Conservation (phyloP, 169 alveolate genomes). For the Eimeria zaria region DNA sequence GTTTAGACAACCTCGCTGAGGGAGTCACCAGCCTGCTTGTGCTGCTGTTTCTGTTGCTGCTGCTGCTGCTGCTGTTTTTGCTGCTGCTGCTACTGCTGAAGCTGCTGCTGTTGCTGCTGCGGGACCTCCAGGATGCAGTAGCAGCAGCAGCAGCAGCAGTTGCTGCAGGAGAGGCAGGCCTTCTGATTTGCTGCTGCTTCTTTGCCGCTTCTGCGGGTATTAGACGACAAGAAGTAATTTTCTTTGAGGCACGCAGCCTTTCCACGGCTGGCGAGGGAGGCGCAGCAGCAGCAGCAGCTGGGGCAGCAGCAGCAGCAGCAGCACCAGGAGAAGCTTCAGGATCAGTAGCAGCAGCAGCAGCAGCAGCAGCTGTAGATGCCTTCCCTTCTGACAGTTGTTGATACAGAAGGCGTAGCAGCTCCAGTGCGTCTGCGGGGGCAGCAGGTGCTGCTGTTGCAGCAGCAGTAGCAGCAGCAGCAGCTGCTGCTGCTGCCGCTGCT, state of each 20-base stretch:
- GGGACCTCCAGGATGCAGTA: no score
- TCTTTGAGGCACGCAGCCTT: not conserved
- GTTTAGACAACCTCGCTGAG: no score
- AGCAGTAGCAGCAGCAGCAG: not conserved
- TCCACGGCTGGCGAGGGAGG: not conserved
- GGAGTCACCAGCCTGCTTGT: not conserved
- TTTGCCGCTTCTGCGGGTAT: not conserved
- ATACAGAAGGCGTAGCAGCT: not conserved
- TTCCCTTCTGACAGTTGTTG: not conserved
- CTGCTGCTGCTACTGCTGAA: not conserved
- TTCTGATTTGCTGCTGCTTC: not conserved
- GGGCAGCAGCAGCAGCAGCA: not conserved
- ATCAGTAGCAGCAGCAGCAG: not conserved
- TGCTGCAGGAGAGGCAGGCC: not conserved
- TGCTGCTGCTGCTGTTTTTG: not conserved
- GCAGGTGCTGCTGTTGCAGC: not conserved
- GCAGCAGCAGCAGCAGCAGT: no score
- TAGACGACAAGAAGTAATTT: not conserved
- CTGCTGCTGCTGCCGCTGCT: no score
- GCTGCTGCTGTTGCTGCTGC: not conserved
- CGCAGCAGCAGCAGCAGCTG: not conserved
- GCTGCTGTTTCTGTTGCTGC: not conserved
- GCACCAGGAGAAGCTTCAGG: not conserved
- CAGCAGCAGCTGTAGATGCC: not conserved
- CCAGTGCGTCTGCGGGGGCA: constrained; percentile 6